Percentiles rank a stretch among this genome's conserved stretches.
Evolutionary conservation across 257 asterid species (phyloP).

Genomic region (Fraxinus excelsior): DNA sequence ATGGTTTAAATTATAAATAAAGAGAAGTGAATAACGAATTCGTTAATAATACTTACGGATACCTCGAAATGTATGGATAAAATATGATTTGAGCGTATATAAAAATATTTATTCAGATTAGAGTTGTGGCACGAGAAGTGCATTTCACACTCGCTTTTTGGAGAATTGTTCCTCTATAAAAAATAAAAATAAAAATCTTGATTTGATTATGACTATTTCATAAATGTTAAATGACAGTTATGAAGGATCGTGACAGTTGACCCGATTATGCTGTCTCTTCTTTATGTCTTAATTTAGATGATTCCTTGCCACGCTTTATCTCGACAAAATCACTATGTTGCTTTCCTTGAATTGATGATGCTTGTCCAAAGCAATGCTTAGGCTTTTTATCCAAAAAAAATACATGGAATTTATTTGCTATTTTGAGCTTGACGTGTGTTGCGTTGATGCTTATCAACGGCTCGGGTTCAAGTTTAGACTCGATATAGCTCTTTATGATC

Average conservation of each 20-base stretch:
- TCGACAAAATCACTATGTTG: not conserved
- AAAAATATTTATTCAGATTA: too few species aligned
- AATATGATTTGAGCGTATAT: too few species aligned
- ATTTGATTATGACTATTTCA: not conserved
- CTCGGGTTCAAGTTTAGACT: not conserved
- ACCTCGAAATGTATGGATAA: too few species aligned
- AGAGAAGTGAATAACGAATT: too few species aligned
- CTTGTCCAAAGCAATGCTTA: not conserved
- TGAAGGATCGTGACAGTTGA: constrained; percentile 24
- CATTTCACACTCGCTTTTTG: too few species aligned
- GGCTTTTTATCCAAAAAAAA: not conserved
- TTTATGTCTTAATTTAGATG: not conserved
- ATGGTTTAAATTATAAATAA: too few species aligned
- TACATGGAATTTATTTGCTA: not conserved
- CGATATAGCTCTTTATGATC: not conserved
- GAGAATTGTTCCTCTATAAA: not conserved
- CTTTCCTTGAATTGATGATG: not conserved
- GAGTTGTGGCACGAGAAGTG: too few species aligned
- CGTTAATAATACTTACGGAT: too few species aligned
- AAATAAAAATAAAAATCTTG: too few species aligned
- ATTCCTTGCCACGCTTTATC: constrained; percentile 10
- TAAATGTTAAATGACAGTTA: constrained; percentile 1
- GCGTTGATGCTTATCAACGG: too few species aligned
- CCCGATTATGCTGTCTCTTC: not conserved
- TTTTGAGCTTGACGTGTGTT: not conserved